phyloP scores from a whole-genome alignment of 2,329 filamentous ascomycete species.

The Fusarium algeriense region DNA sequence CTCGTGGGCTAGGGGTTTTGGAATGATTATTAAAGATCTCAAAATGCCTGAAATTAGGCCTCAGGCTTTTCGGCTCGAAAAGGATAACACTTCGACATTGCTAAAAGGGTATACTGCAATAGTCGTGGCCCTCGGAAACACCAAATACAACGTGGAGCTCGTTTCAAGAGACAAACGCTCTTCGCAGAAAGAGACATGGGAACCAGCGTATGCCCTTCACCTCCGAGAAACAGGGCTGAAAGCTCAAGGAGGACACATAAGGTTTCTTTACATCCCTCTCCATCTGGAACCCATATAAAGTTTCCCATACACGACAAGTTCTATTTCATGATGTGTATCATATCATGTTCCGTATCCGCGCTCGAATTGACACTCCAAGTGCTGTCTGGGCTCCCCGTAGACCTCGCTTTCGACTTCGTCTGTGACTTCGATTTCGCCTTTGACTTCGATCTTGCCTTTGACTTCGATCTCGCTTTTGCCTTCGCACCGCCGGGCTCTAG shows the following conservation, averaged over 20 bases:
- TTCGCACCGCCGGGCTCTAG: slow-evolving; percentile 36
- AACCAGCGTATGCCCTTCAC: slow-evolving; percentile 41
- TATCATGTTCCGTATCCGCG: slow-evolving; percentile 41
- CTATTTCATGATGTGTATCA: slow-evolving; percentile 48
- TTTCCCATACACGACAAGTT: slow-evolving; percentile 2
- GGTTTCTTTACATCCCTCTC: slow-evolving; percentile 45
- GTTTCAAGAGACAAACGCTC: slow-evolving; percentile 42
- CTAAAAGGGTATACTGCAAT: slow-evolving; percentile 45
- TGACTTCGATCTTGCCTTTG: slow-evolving; percentile 24
- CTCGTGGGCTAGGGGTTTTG: slow-evolving; percentile 40
- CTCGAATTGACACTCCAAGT: slow-evolving; percentile 26
- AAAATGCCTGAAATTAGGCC: slow-evolving; percentile 43
- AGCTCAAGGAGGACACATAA: slow-evolving; percentile 43
- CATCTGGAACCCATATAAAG: slow-evolving; percentile 41
- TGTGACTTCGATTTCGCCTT: slow-evolving; percentile 26
- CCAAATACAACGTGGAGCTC: slow-evolving; percentile 44
- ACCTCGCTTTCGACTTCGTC: slow-evolving; percentile 21
- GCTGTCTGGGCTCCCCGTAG: slow-evolving; percentile 27
- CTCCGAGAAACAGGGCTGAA: slow-evolving; percentile 44
- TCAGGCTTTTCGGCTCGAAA: slow-evolving; percentile 45
- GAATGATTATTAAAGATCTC: slow-evolving; percentile 43
- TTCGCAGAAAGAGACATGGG: slow-evolving; percentile 39
- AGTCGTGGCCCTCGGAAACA: slow-evolving; percentile 45
- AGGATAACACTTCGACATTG: slow-evolving; percentile 44
- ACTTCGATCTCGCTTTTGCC: slow-evolving; percentile 27